Conservation (phyloP, 2,329 filamentous ascomycete species). For the Magnaporthiopsis rhizophila region DNA sequence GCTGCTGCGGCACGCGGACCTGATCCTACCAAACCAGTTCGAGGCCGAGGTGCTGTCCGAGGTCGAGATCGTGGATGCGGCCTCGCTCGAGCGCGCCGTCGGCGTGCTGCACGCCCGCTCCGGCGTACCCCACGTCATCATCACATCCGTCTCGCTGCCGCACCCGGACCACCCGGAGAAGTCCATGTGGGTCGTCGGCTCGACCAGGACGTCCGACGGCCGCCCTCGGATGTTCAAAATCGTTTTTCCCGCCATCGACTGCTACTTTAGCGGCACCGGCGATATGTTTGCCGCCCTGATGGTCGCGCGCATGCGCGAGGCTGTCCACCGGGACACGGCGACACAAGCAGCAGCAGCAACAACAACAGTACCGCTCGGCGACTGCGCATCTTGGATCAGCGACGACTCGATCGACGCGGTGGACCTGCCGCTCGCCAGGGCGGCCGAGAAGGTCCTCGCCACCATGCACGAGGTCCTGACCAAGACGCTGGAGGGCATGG, state of each 20-base stretch:
- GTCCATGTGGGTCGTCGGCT: constrained; percentile 67
- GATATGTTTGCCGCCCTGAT: constrained; percentile 97
- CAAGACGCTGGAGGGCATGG: constrained; percentile 59
- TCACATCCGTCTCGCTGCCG: constrained; percentile 76
- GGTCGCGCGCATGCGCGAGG: constrained; percentile 80
- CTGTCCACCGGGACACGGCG: constrained; percentile 41
- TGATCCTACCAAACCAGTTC: constrained; percentile 95
- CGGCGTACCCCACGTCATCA: constrained; percentile 77
- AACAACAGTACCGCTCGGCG: constrained; percentile 33
- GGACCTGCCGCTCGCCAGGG: constrained; percentile 74
- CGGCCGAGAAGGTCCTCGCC: constrained; percentile 78
- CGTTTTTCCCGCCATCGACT: constrained; percentile 77
- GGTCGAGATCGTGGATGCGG: constrained; percentile 71
- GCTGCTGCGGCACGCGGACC: constrained; percentile 71
- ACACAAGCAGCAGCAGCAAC: constrained; percentile 20
- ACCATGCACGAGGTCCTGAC: constrained; percentile 84
- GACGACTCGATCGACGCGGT: constrained; percentile 59
- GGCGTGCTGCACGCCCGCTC: constrained; percentile 68
- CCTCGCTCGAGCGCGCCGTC: constrained; percentile 65
- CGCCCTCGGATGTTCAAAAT: constrained; percentile 80
- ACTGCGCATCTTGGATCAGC: constrained; percentile 63
- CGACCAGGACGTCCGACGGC: constrained; percentile 55
- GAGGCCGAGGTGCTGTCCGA: constrained; percentile 90
- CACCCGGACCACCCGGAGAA: constrained; percentile 38
- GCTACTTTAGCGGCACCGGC: constrained; percentile 93